Base-by-base conservation (phyloP, 1,139 yeast genomes). In the Pneumocystis wakefieldiae region DNA sequence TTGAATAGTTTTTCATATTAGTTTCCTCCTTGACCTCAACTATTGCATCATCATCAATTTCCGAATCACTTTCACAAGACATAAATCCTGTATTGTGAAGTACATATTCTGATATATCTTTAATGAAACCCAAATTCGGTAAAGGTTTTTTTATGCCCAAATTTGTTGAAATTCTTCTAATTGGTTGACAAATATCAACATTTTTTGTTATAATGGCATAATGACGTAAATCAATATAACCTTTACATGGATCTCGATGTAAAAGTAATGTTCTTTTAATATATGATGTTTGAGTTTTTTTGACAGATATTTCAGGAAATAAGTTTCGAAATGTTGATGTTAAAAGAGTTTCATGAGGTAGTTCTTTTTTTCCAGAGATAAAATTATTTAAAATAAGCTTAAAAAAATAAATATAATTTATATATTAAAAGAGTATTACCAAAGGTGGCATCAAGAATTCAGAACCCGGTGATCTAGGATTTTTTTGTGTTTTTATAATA, bases 291-390 rank as follows among this genome's bases (percentile, higher is more conserved):
- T 95, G 88, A 67, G 77, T 76, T 67, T 86, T 86, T 29, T 96
- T 96, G 24, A 81, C 83, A 65, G 85, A 83, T 69, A 94, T 85
- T 28, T 98, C 90, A 5, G 99, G 99, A 73, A 92, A 90, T 83
- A 92, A 83, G 76, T 90, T 90, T 74, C 92, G 98, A 76, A 94
- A 89, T 77, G 91, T 85, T 1, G 97, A 88, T 39, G 95, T 83
- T 68, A 91, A 74, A 68, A 92, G 79, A 69, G 88, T 87, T 73
- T 92, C 97, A 19, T 66, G 64, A 24, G 68, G 68, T 19, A 62
- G 62, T 10, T 62, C 64, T 57, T 63, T 60, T 12, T 64, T 48
- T 59, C 62, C 42, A 61, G 67, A n/a, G 65, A 63, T 64, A 63
- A 68, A 69, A 64, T 73, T 70, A 61, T 65, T 82, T 19, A 61